Evolutionary conservation across 116 monocot genomes (phyloP).

Genomic region (Thalassia testudinum): DNA sequence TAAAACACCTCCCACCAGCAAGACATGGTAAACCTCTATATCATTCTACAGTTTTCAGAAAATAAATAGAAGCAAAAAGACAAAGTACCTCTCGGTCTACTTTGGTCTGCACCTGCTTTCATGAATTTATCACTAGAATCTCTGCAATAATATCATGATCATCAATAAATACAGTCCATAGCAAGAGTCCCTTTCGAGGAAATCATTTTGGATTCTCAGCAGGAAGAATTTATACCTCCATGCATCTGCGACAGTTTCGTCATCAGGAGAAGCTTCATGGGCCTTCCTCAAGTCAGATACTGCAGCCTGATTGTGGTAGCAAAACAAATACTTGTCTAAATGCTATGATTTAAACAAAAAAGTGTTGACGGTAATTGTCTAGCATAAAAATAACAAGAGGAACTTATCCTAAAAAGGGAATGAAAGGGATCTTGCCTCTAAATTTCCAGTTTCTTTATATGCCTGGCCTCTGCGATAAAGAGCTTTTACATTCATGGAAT

Average conservation of each 20-base stretch:
- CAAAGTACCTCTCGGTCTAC: slow-evolving; percentile 20
- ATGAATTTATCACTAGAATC: slow-evolving; percentile 49
- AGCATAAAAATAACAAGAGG: not conserved
- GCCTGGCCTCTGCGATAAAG: slow-evolving; percentile 98
- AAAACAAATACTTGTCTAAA: not conserved
- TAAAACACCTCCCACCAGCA: too few species aligned
- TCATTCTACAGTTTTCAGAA: too few species aligned
- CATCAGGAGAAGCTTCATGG: slow-evolving; percentile 69
- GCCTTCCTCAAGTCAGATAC: slow-evolving; percentile 64
- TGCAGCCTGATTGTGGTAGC: slow-evolving; percentile 38
- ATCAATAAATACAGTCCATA: too few species aligned
- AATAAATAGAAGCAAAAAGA: not conserved
- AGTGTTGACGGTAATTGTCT: not conserved
- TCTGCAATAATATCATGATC: slow-evolving; percentile 19
- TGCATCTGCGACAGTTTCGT: slow-evolving; percentile 77
- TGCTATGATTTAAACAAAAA: too few species aligned
- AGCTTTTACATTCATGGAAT: slow-evolving; percentile 80
- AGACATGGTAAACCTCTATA: too few species aligned
- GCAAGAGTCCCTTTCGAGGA: too few species aligned
- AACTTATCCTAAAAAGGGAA: not conserved
- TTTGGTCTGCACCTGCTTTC: slow-evolving; percentile 16
- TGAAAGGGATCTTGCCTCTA: slow-evolving; percentile 34
- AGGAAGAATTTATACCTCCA: slow-evolving; percentile 26
- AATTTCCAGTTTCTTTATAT: slow-evolving; percentile 73
- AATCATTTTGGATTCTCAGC: too few species aligned